Evolutionary conservation across 2,329 filamentous ascomycete species (phyloP), one percentile per base, ranked within the genome.

Genomic region (Chaetomium olivaceum): DNA sequence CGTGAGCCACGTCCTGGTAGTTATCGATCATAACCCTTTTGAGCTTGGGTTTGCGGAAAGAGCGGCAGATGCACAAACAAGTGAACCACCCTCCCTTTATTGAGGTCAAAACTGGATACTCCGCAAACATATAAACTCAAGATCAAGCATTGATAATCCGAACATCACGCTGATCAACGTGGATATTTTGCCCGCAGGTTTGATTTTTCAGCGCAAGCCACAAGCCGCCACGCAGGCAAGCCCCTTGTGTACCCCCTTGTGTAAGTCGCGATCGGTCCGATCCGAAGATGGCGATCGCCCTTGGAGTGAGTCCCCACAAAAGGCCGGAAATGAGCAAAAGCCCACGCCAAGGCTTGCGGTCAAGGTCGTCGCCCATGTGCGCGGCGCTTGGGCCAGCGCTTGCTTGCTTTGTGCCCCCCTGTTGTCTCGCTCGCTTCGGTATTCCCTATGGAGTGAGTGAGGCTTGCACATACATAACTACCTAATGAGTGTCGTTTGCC

Each of bases 201-300:
- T 19, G 4, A 43, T 14, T 16, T 39, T 43, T 43, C 39, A 43
- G 39, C 39, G 16, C 39, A n/a, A n/a, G 16, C 39, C 39, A 16
- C 16, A 43, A 19, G 27, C 27, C 39, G 39, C 39, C 33, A 36
- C 33, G 33, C 33, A 43, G 39, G 36, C 36, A 39, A 39, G 36
- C 9, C 36, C 36, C 36, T 39, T 39, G 36, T 39, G 36, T 29
- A n/a, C 36, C 36, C 16, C 39, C 39, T 43, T n/a, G 39, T 43
- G 39, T n/a, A 43, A 43, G 39, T 43, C 39, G 39, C 16, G 39
- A 19, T 61, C 59, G 59, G 59, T 46, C 59, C 59, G 59, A 62
- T 62, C 59, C 59, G 59, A 62, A 33, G 29, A 51, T 60, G 58
- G 58, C 27, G 46, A 60, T 60, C 58, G 58, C 33, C 50, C 25